A percentile compares a stretch with the other conserved stretches of the same genome.
Conservation (phyloP, 306 rosid genomes). For the Ormosia emarginata region DNA sequence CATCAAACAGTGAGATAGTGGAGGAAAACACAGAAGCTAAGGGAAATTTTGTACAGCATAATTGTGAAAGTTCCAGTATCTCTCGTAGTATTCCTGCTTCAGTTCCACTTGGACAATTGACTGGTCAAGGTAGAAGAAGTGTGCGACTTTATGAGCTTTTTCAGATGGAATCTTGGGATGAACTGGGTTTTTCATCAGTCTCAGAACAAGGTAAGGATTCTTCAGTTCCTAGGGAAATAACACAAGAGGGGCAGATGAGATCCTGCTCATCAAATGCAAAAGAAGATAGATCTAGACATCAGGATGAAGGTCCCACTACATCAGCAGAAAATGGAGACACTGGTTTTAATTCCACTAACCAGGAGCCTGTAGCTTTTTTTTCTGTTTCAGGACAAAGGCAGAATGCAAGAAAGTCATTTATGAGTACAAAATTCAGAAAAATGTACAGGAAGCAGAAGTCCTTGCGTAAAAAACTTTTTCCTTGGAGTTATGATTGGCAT, state of each 20-base stretch:
- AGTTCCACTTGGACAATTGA: conserved; percentile 37
- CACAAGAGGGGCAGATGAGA: conserved; percentile 22
- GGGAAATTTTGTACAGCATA: conserved; percentile 16
- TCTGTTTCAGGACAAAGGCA: conserved; percentile 38
- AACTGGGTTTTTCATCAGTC: conserved; percentile 15
- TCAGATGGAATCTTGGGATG: conserved; percentile 67
- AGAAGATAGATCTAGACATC: conserved; percentile 31
- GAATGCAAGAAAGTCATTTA: conserved; percentile 38
- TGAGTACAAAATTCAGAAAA: conserved; percentile 46
- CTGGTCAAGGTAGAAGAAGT: conserved; percentile 60
- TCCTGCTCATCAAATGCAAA: conserved; percentile 23
- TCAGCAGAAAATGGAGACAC: conserved; percentile 46
- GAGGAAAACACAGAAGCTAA: conserved; percentile 34
- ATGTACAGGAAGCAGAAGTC: conserved; percentile 57
- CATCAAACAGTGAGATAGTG: conserved; percentile 46
- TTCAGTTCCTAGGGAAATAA: conserved; percentile 26
- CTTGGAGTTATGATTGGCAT: conserved; percentile 73
- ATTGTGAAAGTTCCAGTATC: conserved; percentile 22
- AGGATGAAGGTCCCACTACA: conserved; percentile 52
- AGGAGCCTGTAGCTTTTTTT: conserved; percentile 21
- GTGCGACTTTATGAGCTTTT: conserved; percentile 60
- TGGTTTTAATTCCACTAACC: conserved; percentile 24
- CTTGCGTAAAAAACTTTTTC: conserved; percentile 55
- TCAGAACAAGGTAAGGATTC: conserved; percentile 31
- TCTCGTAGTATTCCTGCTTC: conserved; percentile 25